phyloP scores from a whole-genome alignment of 2,329 filamentous ascomycete species.

The Dissoconium aciculare region DNA sequence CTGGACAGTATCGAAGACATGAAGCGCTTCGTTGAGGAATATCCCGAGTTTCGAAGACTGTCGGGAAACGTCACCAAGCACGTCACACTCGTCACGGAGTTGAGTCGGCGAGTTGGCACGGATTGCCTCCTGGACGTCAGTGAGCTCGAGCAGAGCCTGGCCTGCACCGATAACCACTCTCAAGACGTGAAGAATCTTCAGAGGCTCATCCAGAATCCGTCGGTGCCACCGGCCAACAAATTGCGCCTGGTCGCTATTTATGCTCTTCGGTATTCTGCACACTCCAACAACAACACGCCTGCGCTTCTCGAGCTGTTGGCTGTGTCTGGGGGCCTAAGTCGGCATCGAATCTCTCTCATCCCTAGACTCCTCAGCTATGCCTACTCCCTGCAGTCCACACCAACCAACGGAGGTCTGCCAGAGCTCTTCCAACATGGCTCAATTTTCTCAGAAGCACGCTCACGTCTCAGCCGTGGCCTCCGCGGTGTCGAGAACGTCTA shows the following conservation, averaged over 20 bases:
- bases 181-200: slow-evolving; percentile 87
- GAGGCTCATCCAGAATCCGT: slow-evolving; percentile 64
- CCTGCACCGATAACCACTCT: slow-evolving; percentile 90
- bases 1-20: slow-evolving; percentile 96
- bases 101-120: slow-evolving; percentile 72
- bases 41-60: slow-evolving; percentile 91
- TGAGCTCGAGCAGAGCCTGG: slow-evolving; percentile 89
- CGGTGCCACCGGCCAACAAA: slow-evolving; percentile 68
- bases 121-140: slow-evolving; percentile 89
- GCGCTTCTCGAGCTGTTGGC: slow-evolving; percentile 75
- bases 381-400: slow-evolving; percentile 58
- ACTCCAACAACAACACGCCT: slow-evolving; percentile 67
- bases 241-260: slow-evolving; percentile 86
- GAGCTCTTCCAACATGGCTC: slow-evolving; percentile 85
- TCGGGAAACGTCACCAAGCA: slow-evolving; percentile 98
- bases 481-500: slow-evolving; percentile 99
- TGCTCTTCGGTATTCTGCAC: slow-evolving; percentile 77
- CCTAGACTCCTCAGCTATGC: slow-evolving; percentile 74
- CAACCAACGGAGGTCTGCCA: slow-evolving; percentile 57
- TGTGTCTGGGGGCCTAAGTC: slow-evolving; percentile 66
- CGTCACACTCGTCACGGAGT: slow-evolving; percentile 84
- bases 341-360: slow-evolving; percentile 63
- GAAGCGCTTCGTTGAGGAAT: slow-evolving; percentile 98
- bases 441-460: slow-evolving; percentile 77
- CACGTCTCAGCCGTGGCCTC: slow-evolving; percentile 70